Conservation (phyloP, 352 stramenopile genomes). For the Chrysophaeum taylorii region DNA sequence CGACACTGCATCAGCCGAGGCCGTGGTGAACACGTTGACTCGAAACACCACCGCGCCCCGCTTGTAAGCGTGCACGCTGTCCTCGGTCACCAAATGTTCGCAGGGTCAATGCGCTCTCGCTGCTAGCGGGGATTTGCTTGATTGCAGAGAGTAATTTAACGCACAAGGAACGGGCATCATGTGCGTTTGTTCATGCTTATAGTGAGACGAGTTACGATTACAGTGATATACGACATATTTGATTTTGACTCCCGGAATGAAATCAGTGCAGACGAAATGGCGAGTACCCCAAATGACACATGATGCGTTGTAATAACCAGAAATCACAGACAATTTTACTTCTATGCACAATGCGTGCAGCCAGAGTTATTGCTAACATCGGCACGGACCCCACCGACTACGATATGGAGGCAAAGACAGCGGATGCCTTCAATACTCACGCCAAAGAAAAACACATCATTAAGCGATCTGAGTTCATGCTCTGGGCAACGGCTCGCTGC, state of each 20-base stretch:
- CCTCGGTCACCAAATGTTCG: background rate
- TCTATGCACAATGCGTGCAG: slow-evolving; percentile 6
- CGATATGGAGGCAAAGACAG: background rate
- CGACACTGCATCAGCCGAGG: background rate
- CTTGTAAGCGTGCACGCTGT: slow-evolving; percentile 2
- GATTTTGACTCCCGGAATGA: background rate
- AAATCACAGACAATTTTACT: slow-evolving; percentile 9
- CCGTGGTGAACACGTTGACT: background rate
- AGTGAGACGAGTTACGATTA: background rate
- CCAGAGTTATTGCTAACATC: background rate
- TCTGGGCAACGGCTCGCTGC: background rate
- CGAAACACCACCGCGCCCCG: background rate
- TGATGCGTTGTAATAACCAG: no score
- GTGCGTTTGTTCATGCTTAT: background rate
- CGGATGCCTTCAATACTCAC: background rate
- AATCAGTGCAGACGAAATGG: background rate
- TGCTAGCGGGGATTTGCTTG: background rate
- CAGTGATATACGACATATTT: background rate
- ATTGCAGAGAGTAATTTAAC: background rate
- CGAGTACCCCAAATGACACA: no score
- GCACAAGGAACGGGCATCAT: background rate
- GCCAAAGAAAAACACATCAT: background rate
- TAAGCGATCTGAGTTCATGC: background rate
- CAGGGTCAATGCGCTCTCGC: background rate
- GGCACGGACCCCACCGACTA: background rate